Evolutionary conservation across 1,284 basidiomycete genomes (phyloP).

Genomic region (Dichomitus squalens): DNA sequence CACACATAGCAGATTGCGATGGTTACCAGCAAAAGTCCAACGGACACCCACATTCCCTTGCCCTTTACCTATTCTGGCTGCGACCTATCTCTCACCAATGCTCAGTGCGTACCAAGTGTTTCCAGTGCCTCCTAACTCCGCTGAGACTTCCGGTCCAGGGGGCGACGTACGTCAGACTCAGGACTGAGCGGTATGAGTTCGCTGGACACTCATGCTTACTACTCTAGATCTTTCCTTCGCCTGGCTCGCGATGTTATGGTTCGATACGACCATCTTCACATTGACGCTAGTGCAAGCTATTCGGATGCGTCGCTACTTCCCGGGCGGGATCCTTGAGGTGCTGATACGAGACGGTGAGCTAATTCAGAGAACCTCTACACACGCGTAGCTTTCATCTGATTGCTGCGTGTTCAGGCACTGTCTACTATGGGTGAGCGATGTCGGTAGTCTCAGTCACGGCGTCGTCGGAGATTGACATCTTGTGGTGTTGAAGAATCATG

Average conservation of each 20-base stretch:
- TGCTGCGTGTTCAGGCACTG: not conserved
- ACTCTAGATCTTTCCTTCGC: constrained; percentile 14
- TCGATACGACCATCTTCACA: constrained; percentile 22
- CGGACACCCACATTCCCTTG: constrained; percentile 2
- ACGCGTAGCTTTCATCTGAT: not conserved
- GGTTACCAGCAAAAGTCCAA: constrained; percentile 12
- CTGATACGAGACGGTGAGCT: constrained; percentile 24
- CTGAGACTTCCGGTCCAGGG: constrained; percentile 5
- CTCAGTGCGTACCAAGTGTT: constrained; percentile 6
- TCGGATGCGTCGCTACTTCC: constrained; percentile 12
- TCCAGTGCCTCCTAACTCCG: too few relatives aligned
- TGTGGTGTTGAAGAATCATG: constrained; percentile 18
- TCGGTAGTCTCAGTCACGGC: not conserved
- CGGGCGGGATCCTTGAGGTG: constrained; percentile 17
- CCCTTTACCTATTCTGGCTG: constrained; percentile 12
- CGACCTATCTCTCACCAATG: constrained; percentile 13
- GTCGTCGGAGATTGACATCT: not conserved
- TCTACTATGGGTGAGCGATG: constrained; percentile 7
- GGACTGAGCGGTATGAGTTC: not conserved
- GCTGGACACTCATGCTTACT: not conserved
- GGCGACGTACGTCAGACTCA: constrained; percentile 10
- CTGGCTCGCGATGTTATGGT: constrained; percentile 21
- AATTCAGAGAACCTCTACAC: too few relatives aligned
- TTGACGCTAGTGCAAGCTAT: constrained; percentile 19
- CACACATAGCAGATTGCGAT: constrained; percentile 1